phyloP scores from a whole-genome alignment of 768 basidiomycete genomes.

The Saitozyma podzolica region DNA sequence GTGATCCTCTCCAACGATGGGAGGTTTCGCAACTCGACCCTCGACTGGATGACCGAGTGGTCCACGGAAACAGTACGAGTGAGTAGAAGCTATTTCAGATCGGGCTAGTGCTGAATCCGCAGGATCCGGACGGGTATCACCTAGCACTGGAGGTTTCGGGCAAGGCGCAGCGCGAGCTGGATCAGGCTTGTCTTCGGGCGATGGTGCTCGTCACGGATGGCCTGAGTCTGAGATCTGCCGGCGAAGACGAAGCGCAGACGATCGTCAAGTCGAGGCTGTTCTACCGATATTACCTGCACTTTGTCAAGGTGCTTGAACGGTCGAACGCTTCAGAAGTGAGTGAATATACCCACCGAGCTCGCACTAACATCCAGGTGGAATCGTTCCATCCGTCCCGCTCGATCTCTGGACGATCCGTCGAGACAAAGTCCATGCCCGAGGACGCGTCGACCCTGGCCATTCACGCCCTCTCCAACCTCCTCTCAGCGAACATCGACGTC shows the following conservation, averaged over 20 bases:
- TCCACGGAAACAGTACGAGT: slow-evolving; percentile 62
- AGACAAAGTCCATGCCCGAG: slow-evolving; percentile 1
- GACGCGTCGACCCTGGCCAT: slow-evolving; percentile 64
- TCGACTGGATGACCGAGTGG: slow-evolving; percentile 81
- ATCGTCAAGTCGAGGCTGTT: slow-evolving; percentile 77
- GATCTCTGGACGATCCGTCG: slow-evolving; percentile 6
- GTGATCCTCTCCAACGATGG: slow-evolving; percentile 65
- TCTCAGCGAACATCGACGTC: slow-evolving; percentile 79
- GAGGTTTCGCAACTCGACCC: slow-evolving; percentile 65
- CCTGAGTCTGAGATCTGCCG: slow-evolving; percentile 65
- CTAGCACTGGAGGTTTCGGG: slow-evolving; percentile 2
- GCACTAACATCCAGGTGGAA: slow-evolving; percentile 8
- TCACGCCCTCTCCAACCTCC: slow-evolving; percentile 74
- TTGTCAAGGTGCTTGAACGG: slow-evolving; percentile 50
- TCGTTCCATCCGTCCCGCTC: slow-evolving; percentile 9
- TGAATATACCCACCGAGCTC: background rate
- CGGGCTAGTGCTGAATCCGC: background rate
- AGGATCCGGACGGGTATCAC: slow-evolving; percentile 7
- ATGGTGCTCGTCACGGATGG: slow-evolving; percentile 73
- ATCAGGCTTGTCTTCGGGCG: slow-evolving; percentile 71
- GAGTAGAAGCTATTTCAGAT: slow-evolving; percentile 25
- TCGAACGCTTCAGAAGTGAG: slow-evolving; percentile 14
- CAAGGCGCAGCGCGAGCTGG: slow-evolving; percentile 60
- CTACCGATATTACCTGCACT: slow-evolving; percentile 69
- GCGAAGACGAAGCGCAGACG: slow-evolving; percentile 60